These are phyloP conservation scores for Thalassiosira exigua DNA, from an alignment of 352 stramenopile species.

Conservation along the genomic window DNA sequence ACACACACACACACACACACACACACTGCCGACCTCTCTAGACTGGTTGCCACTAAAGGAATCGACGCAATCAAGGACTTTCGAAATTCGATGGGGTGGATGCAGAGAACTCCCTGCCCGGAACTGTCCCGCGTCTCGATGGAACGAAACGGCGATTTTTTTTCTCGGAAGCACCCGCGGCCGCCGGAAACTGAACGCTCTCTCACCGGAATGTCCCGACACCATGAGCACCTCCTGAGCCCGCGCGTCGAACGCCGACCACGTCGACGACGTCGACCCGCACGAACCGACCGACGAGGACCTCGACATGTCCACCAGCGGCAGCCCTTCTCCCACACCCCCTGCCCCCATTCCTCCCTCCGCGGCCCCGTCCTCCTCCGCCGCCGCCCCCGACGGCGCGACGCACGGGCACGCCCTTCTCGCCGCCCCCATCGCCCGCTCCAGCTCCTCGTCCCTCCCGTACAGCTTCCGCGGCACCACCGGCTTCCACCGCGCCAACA, in stretches of 20 bases:
- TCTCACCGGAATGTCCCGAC: conserved; percentile 18
- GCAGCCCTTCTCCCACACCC: not conserved
- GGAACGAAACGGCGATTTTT: too few relatives aligned
- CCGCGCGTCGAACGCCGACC: not conserved
- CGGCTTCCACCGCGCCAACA: conserved; percentile 13
- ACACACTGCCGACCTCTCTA: not conserved
- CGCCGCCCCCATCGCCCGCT: not conserved
- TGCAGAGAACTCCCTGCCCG: too few relatives aligned
- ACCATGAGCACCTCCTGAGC: conserved; percentile 23
- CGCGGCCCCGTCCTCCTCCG: not conserved
- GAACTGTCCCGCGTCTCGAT: too few relatives aligned
- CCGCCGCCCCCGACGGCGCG: not conserved
- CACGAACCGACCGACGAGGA: too few relatives aligned
- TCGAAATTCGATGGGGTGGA: too few relatives aligned
- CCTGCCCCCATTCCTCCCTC: not conserved
- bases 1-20: not conserved
- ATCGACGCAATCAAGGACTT: too few relatives aligned
- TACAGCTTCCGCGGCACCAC: conserved; percentile 20
- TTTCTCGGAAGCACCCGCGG: too few relatives aligned
- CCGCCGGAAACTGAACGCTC: too few relatives aligned
- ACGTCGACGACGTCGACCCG: too few relatives aligned
- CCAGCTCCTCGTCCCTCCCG: conserved; percentile 14
- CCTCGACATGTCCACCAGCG: not conserved
- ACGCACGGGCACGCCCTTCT: not conserved
- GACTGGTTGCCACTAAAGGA: too few relatives aligned